These are phyloP conservation scores for Penicillium sp. DNA, from an alignment of 2,329 filamentous ascomycete genomes.

Conservation along the genomic window DNA sequence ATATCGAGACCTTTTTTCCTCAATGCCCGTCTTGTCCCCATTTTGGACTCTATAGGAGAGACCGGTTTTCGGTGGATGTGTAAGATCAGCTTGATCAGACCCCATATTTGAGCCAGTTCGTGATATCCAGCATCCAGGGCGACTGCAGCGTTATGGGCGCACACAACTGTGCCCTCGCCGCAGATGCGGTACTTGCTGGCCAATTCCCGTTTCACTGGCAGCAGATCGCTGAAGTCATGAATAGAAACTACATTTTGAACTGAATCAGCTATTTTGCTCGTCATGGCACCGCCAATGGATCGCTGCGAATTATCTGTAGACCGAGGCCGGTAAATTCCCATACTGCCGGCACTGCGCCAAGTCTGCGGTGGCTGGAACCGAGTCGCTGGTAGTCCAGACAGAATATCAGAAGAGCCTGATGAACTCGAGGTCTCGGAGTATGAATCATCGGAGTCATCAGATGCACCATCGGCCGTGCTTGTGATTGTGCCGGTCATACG, in stretches of 20 bases:
- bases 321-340: conserved; percentile 59
- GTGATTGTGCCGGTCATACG: conserved; percentile 44
- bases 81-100: conserved; percentile 74
- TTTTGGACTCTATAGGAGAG: conserved; percentile 58
- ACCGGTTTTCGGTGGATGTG: conserved; percentile 73
- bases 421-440: conserved; percentile 64
- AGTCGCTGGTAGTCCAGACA: conserved; percentile 45
- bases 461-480: conserved; percentile 44
- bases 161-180: conserved; percentile 78
- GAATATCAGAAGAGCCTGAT: conserved; percentile 46
- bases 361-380: conserved; percentile 53
- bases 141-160: conserved; percentile 77
- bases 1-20: conserved; percentile 46
- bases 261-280: conserved; percentile 46
- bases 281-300: conserved; percentile 59
- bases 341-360: conserved; percentile 50
- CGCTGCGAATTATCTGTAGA: conserved; percentile 50
- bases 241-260: conserved; percentile 73
- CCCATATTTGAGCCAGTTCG: conserved; percentile 82
- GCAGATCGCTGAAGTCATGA: conserved; percentile 65
- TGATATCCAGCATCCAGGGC: conserved; percentile 69
- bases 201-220: conserved; percentile 78
- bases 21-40: conserved; percentile 56
- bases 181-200: conserved; percentile 82
- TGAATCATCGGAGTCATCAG: conserved; percentile 50